Base-by-base conservation (phyloP, 2,329 filamentous ascomycete genomes). In the Arachnomyces sp. region DNA sequence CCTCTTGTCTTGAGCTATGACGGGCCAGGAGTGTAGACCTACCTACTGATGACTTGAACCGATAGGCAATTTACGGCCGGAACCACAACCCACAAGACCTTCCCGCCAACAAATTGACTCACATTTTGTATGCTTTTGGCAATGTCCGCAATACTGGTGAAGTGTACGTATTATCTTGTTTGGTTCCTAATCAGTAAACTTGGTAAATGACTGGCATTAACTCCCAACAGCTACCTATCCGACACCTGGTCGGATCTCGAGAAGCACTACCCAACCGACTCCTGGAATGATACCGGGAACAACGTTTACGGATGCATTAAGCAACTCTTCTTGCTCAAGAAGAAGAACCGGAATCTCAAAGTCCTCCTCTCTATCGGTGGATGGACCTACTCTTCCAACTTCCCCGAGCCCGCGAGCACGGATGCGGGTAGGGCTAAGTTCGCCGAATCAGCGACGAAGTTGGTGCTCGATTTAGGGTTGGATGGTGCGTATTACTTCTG, bases 121-220 rank as follows among this genome's bases (percentile, higher is more conserved):
- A 95, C 57, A 65, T 95, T 6, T 76, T 95, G 12, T 95, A 94
- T 52, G 74, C 88, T 7, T 95, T 95, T 65, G 88, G 86, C 55
- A 92, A 95, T 60, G 78, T 94, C 43, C 76, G 79, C 2, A 85
- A 89, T 3, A 78, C 74, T 31, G 88, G 88, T 38, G 85, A 92
- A 67, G 86, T 90, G 68, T 84, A 70, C 47, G 56, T 47, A n/a
- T 34, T 28, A n/a, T 28, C 15, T 9, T 17, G 43, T 18, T n/a
- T n/a, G n/a, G n/a, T n/a, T n/a, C n/a, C n/a, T n/a, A n/a, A n/a
- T n/a, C n/a, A n/a, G n/a, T n/a, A n/a, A n/a, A n/a, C n/a, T n/a
- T n/a, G n/a, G n/a, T n/a, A n/a, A n/a, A n/a, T n/a, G n/a, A n/a
- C 21, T n/a, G 29, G 13, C 18, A 29, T 21, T 7, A 7, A 7